phyloP scores from a whole-genome alignment of 805 yeast genomes.

The Scheffersomyces spartinae region DNA sequence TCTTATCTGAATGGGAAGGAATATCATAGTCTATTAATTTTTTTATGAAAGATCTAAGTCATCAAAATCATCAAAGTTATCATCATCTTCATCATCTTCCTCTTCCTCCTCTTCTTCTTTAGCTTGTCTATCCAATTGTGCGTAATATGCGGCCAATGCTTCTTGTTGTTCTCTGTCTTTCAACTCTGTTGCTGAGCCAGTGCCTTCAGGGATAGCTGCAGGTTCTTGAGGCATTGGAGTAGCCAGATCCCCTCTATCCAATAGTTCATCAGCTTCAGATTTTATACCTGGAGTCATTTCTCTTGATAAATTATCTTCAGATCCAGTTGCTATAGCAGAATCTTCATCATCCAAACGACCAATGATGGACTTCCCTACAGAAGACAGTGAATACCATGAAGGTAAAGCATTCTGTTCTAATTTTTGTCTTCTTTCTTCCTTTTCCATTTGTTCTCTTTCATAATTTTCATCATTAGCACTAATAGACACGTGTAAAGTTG shows the following conservation, averaged over 20 bases:
- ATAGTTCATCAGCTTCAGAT: constrained; percentile 4
- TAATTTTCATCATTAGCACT: constrained; percentile 76
- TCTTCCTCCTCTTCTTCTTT: constrained; percentile 17
- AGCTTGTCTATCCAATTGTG: constrained; percentile 12
- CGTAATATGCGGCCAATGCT: constrained; percentile 26
- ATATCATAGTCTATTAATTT: background rate
- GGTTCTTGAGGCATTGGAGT: constrained; percentile 4
- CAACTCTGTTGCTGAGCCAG: constrained; percentile 20
- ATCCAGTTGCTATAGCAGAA: constrained; percentile 5
- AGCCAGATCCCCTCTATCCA: constrained; percentile 1
- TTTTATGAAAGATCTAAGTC: background rate
- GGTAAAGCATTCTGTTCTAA: constrained; percentile 92
- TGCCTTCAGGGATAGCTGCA: constrained; percentile 9
- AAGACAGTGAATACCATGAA: constrained; percentile 87
- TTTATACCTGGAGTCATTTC: constrained; percentile 10
- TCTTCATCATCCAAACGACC: constrained; percentile 47
- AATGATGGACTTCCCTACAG: constrained; percentile 62
- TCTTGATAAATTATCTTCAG: constrained; percentile 10
- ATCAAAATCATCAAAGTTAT: constrained; percentile 5
- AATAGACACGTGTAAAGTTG: constrained; percentile 82
- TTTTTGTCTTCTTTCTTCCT: constrained; percentile 56
- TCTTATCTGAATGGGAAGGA: background rate
- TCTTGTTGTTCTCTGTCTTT: constrained; percentile 61
- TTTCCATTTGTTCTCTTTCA: constrained; percentile 51
- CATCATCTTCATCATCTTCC: constrained; percentile 14